Evolutionary conservation across 2,329 filamentous ascomycete genomes (phyloP), one percentile per base, ranked within the genome.

Genomic region (Sclerotinia trifoliorum): DNA sequence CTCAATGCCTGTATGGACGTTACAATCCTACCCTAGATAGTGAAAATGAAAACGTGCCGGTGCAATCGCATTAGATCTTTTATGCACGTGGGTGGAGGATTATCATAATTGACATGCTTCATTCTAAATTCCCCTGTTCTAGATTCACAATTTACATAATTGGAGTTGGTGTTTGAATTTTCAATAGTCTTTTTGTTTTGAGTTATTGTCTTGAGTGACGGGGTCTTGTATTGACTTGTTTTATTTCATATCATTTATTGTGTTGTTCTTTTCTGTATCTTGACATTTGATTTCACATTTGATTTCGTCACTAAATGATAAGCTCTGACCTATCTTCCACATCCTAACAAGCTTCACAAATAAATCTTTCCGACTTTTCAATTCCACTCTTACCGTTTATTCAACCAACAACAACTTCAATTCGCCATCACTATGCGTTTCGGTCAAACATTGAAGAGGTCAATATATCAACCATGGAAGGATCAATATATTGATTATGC

Each of bases 401-500:
- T 32, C 35, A 42, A 62, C 26, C 39, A 32, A 67, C 35, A 56
- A 26, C 24, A 35, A 55, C 49, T 24, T n/a, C 58, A 66, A 60
- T 44, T 51, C 51, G n/a, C 65, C 66, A 46, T 42, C 76, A 83
- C 70, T 62, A 98, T 99, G 95, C 91, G 93, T 76, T 99, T 97
- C 83, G 94, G 94, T 71, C 92, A 89, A 82, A 97, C 93, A 64
- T 86, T 99, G 70, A 88, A 89, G 76, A 86, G 88, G 76, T 89
- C 92, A 69, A 84, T 92, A 75, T 95, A 98, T 79, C 81, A 86
- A 74, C 93, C 93, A 77, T 99, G 94, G 94, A 91, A 90, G 80
- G 91, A 90, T 78, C 86, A 96, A 77, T 98, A 99, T 83, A 92
- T 99, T 78, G 94, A 98, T 82, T 99, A 99, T 80, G 83, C 86